Percentiles rank a stretch among this genome's conserved stretches.
Evolutionary conservation across 2,329 filamentous ascomycete genomes (phyloP).

Genomic region (Botrytis pseudocinerea): DNA sequence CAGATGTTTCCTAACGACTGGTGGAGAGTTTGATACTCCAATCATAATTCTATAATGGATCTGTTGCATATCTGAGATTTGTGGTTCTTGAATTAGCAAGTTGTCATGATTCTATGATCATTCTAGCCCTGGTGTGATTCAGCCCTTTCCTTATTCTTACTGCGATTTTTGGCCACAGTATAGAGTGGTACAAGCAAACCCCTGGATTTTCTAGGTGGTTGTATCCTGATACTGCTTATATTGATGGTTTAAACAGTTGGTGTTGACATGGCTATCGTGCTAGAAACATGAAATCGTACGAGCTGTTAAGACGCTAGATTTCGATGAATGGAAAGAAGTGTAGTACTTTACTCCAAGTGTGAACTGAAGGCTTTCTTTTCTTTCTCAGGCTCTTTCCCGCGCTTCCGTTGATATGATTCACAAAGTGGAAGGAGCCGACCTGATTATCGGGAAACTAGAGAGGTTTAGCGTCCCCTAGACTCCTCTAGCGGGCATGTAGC

Average conservation of each 20-base stretch:
- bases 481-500: neutral
- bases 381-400: accelerated
- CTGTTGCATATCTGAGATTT: neutral
- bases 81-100: neutral
- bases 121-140: neutral
- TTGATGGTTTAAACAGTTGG: neutral
- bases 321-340: neutral
- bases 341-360: neutral
- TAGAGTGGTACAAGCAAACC: neutral
- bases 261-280: neutral
- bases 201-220: neutral
- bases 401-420: too few relatives aligned
- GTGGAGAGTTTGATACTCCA: neutral
- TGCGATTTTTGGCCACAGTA: neutral
- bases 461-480: neutral
- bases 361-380: neutral
- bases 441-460: neutral
- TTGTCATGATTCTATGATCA: neutral
- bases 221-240: neutral
- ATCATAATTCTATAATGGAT: neutral
- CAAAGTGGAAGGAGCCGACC: too few relatives aligned
- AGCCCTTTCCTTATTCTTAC: neutral
- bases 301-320: neutral
- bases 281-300: neutral
- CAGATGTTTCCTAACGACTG: neutral